Percentiles rank a stretch among this genome's conserved stretches.
Conservation (phyloP, 192 early-diverging fungal genomes). For the Coemansia umbellata region DNA sequence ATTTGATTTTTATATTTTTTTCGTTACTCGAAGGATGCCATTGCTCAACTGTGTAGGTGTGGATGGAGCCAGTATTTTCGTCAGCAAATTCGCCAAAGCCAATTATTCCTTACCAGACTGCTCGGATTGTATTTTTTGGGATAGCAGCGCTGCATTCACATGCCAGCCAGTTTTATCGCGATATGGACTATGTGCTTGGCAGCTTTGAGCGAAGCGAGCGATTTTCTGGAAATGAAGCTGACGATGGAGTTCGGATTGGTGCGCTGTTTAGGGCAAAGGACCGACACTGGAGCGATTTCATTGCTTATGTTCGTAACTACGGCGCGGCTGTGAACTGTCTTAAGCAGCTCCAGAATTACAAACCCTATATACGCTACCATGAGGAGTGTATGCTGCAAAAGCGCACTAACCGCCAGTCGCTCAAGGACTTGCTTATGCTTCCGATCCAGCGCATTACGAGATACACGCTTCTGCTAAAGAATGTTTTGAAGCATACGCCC, state of each 20-base stretch:
- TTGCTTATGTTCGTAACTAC: constrained; percentile 48
- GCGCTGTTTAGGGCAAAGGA: constrained; percentile 40
- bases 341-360: constrained; percentile 48
- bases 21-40: neutral
- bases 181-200: constrained; percentile 45
- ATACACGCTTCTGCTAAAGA: constrained; percentile 49
- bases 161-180: constrained; percentile 47
- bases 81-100: constrained; percentile 50
- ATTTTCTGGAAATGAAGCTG: constrained; percentile 4
- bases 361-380: constrained; percentile 44
- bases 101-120: constrained; percentile 49
- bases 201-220: constrained; percentile 37
- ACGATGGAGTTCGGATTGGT: constrained; percentile 47
- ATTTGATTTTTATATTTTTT: neutral
- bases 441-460: constrained; percentile 50
- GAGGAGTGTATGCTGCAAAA: constrained; percentile 48
- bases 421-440: constrained; percentile 48
- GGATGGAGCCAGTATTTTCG: constrained; percentile 52
- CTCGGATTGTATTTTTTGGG: constrained; percentile 39
- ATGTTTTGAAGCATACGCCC: constrained; percentile 48
- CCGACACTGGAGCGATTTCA: constrained; percentile 47
- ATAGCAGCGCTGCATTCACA: constrained; percentile 44
- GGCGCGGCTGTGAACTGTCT: constrained; percentile 43
- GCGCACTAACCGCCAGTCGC: constrained; percentile 50
- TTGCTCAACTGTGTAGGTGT: constrained; percentile 17